Conservation (phyloP, 768 basidiomycete species). For the Tephrocybe rancida region DNA sequence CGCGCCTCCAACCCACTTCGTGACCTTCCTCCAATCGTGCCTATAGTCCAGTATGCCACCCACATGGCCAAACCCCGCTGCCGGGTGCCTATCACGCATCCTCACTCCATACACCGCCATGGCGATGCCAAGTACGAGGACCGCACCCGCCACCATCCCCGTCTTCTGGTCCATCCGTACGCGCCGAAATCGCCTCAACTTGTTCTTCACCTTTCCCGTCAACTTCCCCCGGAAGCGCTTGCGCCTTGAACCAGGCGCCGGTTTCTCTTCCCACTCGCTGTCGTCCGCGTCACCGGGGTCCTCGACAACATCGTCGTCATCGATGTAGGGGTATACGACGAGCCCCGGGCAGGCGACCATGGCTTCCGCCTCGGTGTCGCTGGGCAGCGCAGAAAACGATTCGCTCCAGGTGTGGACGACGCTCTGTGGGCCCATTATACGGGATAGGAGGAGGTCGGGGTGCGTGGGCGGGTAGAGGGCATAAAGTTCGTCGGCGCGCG, state of each 20-base stretch:
- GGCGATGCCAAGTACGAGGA: slow-evolving; percentile 71
- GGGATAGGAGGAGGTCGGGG: slow-evolving; percentile 49
- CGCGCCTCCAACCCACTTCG: slow-evolving; percentile 30
- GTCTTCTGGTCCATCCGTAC: slow-evolving; percentile 37
- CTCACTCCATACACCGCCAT: slow-evolving; percentile 59
- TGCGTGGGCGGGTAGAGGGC: slow-evolving; percentile 61
- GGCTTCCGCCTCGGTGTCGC: slow-evolving; percentile 59
- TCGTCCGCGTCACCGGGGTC: slow-evolving; percentile 23
- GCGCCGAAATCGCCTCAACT: slow-evolving; percentile 19
- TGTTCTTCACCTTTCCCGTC: slow-evolving; percentile 20
- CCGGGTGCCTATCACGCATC: slow-evolving; percentile 23
- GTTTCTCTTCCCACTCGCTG: slow-evolving; percentile 17
- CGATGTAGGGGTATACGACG: slow-evolving; percentile 55
- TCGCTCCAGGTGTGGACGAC: slow-evolving; percentile 77
- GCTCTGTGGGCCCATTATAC: slow-evolving; percentile 80
- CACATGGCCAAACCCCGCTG: slow-evolving; percentile 15
- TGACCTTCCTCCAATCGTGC: slow-evolving; percentile 27
- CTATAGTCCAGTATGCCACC: slow-evolving; percentile 19
- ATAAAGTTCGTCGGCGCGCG: slow-evolving; percentile 60
- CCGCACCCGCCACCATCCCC: slow-evolving; percentile 62
- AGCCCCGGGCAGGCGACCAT: slow-evolving; percentile 59
- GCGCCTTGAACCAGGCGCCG: slow-evolving; percentile 10
- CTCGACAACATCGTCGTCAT: slow-evolving; percentile 26
- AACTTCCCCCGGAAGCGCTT: slow-evolving; percentile 17
- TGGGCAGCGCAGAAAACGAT: slow-evolving; percentile 39